phyloP scores from a whole-genome alignment of 371 early-diverging fungal species.

The Apophysomyces elegans region DNA sequence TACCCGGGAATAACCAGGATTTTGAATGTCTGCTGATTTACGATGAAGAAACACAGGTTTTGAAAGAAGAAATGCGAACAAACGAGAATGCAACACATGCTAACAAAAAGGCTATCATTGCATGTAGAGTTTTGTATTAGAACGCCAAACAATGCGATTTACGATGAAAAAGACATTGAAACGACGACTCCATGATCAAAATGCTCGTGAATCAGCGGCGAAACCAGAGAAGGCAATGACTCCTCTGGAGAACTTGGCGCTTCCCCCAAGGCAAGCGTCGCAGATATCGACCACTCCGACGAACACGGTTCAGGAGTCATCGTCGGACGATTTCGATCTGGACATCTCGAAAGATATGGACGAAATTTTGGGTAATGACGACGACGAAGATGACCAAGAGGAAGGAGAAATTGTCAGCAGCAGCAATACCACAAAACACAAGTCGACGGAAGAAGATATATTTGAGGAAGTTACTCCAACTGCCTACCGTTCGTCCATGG shows the following conservation, averaged over 20 bases:
- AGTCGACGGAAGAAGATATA: neutral
- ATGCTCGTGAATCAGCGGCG: neutral
- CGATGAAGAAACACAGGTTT: slow-evolving; percentile 6
- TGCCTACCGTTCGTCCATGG: neutral
- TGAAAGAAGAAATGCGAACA: neutral
- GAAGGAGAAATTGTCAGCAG: neutral
- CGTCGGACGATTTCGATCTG: slow-evolving; percentile 1
- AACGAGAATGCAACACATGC: neutral
- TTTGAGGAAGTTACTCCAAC: slow-evolving; percentile 3
- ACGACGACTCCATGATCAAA: slow-evolving; percentile 3
- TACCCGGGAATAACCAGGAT: neutral
- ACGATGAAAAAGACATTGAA: slow-evolving; percentile 5
- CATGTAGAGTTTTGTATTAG: slow-evolving; percentile 1
- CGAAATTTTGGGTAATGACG: neutral
- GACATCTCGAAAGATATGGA: slow-evolving; percentile 6
- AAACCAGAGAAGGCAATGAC: neutral
- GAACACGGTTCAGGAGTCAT: neutral
- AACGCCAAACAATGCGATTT: neutral
- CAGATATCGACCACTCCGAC: neutral
- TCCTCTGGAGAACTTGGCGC: neutral
- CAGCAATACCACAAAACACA: neutral
- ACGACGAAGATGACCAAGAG: slow-evolving; percentile 1
- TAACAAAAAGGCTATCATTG: neutral
- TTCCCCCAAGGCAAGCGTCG: neutral
- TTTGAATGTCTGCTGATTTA: slow-evolving; percentile 1